Conservation (phyloP, 805 yeast genomes). For the Candida manassasensis region DNA sequence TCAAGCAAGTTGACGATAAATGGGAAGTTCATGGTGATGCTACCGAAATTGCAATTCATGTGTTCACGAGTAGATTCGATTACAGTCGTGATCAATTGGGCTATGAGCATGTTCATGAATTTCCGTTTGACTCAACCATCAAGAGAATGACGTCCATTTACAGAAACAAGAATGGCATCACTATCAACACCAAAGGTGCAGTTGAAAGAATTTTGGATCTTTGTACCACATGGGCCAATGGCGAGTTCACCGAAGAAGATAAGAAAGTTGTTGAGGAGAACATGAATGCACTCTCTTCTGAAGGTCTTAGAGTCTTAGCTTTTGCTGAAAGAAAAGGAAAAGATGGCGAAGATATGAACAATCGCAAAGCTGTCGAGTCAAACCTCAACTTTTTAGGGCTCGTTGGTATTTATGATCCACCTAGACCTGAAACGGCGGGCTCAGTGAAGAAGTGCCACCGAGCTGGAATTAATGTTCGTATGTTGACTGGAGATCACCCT, state of each 20-base stretch:
- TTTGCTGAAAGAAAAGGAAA: constrained; percentile 23
- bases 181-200: constrained; percentile 28
- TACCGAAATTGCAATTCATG: constrained; percentile 32
- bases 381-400: constrained; percentile 24
- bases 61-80: constrained; percentile 24
- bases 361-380: constrained; percentile 20
- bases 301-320: constrained; percentile 31
- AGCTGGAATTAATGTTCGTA: constrained; percentile 33
- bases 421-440: constrained; percentile 26
- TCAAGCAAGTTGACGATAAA: constrained; percentile 42
- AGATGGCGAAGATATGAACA: constrained; percentile 6
- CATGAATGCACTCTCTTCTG: constrained; percentile 22
- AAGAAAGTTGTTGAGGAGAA: constrained; percentile 18
- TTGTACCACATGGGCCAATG: constrained; percentile 21
- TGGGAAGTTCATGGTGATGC: constrained; percentile 65
- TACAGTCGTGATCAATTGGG: constrained; percentile 16
- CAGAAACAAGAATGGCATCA: constrained; percentile 6
- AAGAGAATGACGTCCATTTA: constrained; percentile 30
- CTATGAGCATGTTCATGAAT: constrained; percentile 22
- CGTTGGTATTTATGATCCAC: constrained; percentile 34
- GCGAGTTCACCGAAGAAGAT: constrained; percentile 18
- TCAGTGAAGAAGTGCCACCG: constrained; percentile 26
- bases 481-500: constrained; percentile 33
- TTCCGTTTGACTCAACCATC: constrained; percentile 30
- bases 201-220: constrained; percentile 25